These are phyloP conservation scores for Pyrenophora graminea DNA, from an alignment of 2,329 filamentous ascomycete species.

Conservation along the genomic window DNA sequence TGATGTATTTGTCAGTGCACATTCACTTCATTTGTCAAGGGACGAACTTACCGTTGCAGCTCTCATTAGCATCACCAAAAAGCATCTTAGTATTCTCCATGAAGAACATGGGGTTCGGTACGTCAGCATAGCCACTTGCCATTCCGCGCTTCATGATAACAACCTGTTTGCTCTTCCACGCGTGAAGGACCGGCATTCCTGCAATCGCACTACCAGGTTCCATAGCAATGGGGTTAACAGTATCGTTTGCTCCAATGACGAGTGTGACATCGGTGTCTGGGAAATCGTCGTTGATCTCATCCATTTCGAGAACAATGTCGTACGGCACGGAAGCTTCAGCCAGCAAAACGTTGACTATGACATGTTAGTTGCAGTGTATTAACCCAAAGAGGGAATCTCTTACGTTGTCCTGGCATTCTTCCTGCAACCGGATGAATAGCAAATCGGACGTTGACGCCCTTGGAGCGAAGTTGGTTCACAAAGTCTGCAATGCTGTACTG, in stretches of 20 bases:
- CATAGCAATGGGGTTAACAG: slow-evolving; percentile 86
- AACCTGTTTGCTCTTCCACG: slow-evolving; percentile 92
- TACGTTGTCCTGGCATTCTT: slow-evolving; percentile 87
- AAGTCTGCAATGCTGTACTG: slow-evolving; percentile 90
- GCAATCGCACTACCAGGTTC: slow-evolving; percentile 84
- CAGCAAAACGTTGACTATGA: slow-evolving; percentile 71
- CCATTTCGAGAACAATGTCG: slow-evolving; percentile 92
- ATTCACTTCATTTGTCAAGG: not conserved
- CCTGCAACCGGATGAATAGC: slow-evolving; percentile 90
- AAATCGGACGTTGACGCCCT: slow-evolving; percentile 81
- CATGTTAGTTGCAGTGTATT: no score
- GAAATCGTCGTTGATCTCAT: slow-evolving; percentile 95
- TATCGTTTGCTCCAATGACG: slow-evolving; percentile 91
- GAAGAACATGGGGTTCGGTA: slow-evolving; percentile 92
- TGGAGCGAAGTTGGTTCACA: slow-evolving; percentile 70
- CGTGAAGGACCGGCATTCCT: slow-evolving; percentile 89
- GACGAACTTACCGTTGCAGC: slow-evolving; percentile 66
- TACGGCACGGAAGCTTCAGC: slow-evolving; percentile 88
- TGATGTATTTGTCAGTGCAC: slow-evolving; percentile 22
- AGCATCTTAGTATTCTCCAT: slow-evolving; percentile 90
- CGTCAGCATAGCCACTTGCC: slow-evolving; percentile 87
- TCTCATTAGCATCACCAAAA: slow-evolving; percentile 85
- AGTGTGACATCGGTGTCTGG: slow-evolving; percentile 81
- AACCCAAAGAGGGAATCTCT: no score
- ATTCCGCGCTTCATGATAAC: slow-evolving; percentile 92